phyloP scores from a whole-genome alignment of 768 basidiomycete genomes.

The Trametes punicea region DNA sequence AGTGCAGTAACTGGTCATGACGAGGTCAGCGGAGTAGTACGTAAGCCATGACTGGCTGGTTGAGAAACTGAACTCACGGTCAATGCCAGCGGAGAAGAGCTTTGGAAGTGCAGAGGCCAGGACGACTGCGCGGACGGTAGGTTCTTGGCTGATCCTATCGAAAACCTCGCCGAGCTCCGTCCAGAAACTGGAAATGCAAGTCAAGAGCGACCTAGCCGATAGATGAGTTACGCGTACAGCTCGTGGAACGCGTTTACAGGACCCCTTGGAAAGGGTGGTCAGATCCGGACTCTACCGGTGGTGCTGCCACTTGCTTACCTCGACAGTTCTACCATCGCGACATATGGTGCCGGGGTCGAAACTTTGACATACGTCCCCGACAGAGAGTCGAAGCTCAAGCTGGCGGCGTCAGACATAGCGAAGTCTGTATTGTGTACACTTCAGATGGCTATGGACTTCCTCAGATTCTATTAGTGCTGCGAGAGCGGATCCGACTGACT shows the following conservation, averaged over 20 bases:
- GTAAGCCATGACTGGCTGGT: background rate
- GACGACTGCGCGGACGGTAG: constrained; percentile 68
- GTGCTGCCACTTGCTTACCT: too few species aligned
- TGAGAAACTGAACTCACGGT: constrained; percentile 46
- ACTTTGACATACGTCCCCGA: constrained; percentile 33
- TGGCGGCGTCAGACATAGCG: background rate
- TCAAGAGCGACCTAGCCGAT: background rate
- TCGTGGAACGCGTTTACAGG: constrained; percentile 68
- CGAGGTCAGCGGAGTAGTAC: background rate
- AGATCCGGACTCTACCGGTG: too few species aligned
- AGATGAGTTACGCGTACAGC: constrained; percentile 35
- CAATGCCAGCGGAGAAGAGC: constrained; percentile 80
- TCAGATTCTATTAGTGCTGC: too few species aligned
- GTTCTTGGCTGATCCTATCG: constrained; percentile 45
- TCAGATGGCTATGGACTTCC: too few species aligned
- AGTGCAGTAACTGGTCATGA: background rate
- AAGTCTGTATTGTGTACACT: too few species aligned
- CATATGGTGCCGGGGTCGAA: constrained; percentile 34
- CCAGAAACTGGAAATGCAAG: constrained; percentile 58
- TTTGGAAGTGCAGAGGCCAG: constrained; percentile 69
- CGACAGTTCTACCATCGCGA: constrained; percentile 39
- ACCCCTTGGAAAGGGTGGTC: too few species aligned
- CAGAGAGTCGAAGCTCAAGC: constrained; percentile 13
- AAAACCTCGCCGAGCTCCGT: constrained; percentile 61
- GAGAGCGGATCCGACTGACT: too few species aligned